Evolutionary conservation across 257 asterid genomes (phyloP).

Genomic region (Fraxinus anomala): DNA sequence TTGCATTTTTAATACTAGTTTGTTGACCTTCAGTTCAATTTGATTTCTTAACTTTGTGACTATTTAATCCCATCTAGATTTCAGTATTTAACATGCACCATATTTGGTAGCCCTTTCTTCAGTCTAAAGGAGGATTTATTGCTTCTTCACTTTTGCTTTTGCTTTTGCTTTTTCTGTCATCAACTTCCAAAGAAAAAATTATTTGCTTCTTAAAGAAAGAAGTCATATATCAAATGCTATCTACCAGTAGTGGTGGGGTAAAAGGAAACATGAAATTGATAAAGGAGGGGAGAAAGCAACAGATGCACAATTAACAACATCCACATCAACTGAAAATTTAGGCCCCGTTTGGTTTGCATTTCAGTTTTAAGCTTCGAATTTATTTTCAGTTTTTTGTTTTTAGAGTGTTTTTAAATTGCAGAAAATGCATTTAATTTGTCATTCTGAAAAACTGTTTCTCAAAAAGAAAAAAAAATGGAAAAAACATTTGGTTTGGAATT

Average conservation of each 20-base stretch:
- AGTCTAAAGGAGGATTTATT: background rate
- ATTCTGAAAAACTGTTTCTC: no score
- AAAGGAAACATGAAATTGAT: background rate
- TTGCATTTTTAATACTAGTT: background rate
- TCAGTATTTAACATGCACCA: background rate
- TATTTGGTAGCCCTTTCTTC: background rate
- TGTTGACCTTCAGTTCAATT: constrained; percentile 13
- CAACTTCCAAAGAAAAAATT: background rate
- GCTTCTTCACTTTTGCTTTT: constrained; percentile 13
- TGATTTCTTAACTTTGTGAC: constrained; percentile 8
- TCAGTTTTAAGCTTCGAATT: no score
- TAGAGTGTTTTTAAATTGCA: no score
- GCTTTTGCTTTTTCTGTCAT: constrained; percentile 2
- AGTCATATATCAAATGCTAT: background rate
- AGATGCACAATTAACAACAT: background rate
- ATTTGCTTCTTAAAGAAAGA: background rate
- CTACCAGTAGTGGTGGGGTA: background rate
- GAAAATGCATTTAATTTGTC: no score
- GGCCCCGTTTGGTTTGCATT: no score
- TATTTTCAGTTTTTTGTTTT: no score
- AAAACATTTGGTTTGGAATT: no score
- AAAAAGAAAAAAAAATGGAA: no score
- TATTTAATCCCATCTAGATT: background rate
- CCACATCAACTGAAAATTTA: background rate
- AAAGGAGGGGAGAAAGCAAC: background rate